Evolutionary conservation across 306 rosid genomes (phyloP).

Genomic region (Malus domestica): DNA sequence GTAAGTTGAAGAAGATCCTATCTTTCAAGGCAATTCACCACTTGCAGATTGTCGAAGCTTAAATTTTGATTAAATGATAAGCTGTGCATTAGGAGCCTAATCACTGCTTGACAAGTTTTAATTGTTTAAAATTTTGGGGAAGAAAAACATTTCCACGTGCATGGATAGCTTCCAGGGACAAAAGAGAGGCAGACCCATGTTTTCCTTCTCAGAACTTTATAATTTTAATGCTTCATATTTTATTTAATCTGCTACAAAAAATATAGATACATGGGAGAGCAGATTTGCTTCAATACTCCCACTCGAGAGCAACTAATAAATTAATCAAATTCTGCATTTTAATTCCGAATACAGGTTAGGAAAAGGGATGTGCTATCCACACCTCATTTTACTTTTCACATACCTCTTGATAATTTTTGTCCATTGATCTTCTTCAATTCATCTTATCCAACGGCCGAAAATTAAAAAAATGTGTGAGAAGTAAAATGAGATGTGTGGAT

Average conservation of each 20-base stretch:
- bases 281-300: background rate
- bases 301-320: background rate
- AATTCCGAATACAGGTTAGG: no score
- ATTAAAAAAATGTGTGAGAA: no score
- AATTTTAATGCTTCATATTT: background rate
- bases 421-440: no score
- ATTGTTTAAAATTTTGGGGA: background rate
- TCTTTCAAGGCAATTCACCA: no score
- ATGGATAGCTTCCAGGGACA: constrained; percentile 19
- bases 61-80: no score
- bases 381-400: no score
- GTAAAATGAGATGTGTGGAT: no score
- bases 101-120: background rate
- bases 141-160: constrained; percentile 19
- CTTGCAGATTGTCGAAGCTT: background rate
- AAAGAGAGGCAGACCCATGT: constrained; percentile 11
- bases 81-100: background rate
- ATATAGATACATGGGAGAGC: no score
- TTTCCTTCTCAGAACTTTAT: background rate
- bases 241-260: background rate
- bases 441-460: no score
- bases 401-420: no score
- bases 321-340: background rate
- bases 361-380: no score
- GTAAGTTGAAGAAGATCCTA: no score